Evolutionary conservation across 352 stramenopile genomes (phyloP), one percentile per base, ranked within the genome.

Genomic region (Elongisporangium undulatum): DNA sequence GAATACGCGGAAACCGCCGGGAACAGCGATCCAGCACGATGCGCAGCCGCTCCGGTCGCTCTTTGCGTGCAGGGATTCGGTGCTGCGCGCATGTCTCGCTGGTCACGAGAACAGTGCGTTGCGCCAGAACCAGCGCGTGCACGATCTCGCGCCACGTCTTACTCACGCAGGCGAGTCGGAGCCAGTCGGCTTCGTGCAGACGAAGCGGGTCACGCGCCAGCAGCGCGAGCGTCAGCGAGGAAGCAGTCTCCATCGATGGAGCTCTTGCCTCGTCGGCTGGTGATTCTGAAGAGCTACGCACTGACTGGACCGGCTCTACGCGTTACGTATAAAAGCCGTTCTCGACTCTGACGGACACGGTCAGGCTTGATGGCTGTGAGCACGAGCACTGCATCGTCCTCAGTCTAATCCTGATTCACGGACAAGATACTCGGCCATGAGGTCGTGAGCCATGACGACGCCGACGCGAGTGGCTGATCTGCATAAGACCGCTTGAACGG

Each of bases 41-140:
- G 19, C 72, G 68, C 17, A 91, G 64, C 0, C 82, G 71, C 60
- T 91, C 79, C 0, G 82, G 79, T 3, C 76, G 67, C 53, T 91
- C 82, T 0, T 70, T 57, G 10, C 72, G 71, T 1, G 64, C 57
- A 1, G 74, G 79, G 1, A 88, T 59, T 20, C 59, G 60, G 56
- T 91, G 82, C 9, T 71, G 56, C 6, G 63, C 64, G 61, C 82
- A 91, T n/a, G 73, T 17, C 5, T 71, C 67, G 59, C 82, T 81
- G 19, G 68, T 86, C 29, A 88, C 65, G 34, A 91, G 55, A 34
- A 82, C 41, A 10, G 65, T 85, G 53, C 58, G 45, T 15, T 29
- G 51, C 1, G 68, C 79, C 19, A 66, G 52, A 26, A 82, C 26
- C 13, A 78, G 4, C 9, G 67, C 65, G 4, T 56, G 15, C 22